phyloP scores from a whole-genome alignment of 1,284 basidiomycete genomes.

The Pyrrhoderma lamaoense region DNA sequence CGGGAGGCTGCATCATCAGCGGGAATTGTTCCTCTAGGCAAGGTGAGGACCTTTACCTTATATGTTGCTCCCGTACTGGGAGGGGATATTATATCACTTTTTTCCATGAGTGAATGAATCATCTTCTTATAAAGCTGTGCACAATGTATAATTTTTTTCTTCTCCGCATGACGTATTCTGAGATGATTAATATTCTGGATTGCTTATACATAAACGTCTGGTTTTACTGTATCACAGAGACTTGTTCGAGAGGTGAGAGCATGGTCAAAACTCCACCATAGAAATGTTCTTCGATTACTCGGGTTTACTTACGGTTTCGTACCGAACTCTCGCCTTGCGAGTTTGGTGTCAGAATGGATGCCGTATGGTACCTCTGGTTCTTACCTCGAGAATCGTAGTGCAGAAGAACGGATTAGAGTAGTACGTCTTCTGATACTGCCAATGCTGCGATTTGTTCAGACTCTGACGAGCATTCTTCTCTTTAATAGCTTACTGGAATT shows the following conservation, averaged over 20 bases:
- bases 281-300: conserved; percentile 13
- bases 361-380: conserved; percentile 9
- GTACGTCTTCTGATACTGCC: not conserved
- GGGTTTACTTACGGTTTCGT: conserved; percentile 17
- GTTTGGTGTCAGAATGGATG: conserved; percentile 18
- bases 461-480: not conserved
- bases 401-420: conserved; percentile 12
- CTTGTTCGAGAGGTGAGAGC: conserved; percentile 11
- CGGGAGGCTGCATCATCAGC: conserved; percentile 8
- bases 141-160: no score
- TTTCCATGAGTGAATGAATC: no score
- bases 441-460: no score
- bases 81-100: no score
- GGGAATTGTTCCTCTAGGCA: conserved; percentile 6
- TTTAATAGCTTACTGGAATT: conserved; percentile 11
- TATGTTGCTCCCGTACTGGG: no score
- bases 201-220: no score
- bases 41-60: conserved; percentile 2
- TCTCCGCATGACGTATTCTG: no score
- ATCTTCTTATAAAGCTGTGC: no score
- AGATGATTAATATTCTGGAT: no score
- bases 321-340: conserved; percentile 7
- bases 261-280: conserved; percentile 16
- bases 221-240: no score
- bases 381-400: conserved; percentile 8